These are phyloP conservation scores for Tolypocladium sp. DNA, from an alignment of 2,329 filamentous ascomycete species.

Conservation along the genomic window DNA sequence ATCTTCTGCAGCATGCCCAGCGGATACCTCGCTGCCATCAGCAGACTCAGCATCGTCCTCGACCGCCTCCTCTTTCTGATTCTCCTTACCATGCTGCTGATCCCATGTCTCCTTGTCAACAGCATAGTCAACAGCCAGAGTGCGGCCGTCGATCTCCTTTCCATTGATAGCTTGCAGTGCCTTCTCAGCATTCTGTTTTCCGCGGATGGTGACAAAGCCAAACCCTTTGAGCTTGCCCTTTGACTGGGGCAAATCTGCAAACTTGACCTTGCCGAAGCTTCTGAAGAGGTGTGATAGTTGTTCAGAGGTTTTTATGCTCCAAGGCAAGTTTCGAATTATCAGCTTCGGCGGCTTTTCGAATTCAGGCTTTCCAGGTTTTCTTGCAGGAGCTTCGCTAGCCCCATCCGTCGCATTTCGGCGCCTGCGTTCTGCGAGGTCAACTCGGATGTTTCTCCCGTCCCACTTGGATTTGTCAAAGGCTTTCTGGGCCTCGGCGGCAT, in stretches of 20 bases:
- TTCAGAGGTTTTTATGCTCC: conserved; percentile 84
- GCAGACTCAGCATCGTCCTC: conserved; percentile 23
- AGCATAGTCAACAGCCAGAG: conserved; percentile 91
- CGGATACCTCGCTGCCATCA: conserved; percentile 16
- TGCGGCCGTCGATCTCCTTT: conserved; percentile 79
- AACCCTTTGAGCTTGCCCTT: conserved; percentile 75
- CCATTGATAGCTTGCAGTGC: conserved; percentile 82
- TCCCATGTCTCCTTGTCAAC: conserved; percentile 87
- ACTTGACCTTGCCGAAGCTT: conserved; percentile 87
- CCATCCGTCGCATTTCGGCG: conserved; percentile 52
- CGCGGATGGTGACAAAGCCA: conserved; percentile 83
- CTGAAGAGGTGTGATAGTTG: conserved; percentile 72
- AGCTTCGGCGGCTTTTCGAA: conserved; percentile 61
- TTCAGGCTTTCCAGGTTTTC: conserved; percentile 47
- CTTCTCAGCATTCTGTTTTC: conserved; percentile 83
- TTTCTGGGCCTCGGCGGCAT: conserved; percentile 71
- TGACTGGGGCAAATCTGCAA: conserved; percentile 72
- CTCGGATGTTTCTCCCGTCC: conserved; percentile 70
- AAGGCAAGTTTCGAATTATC: conserved; percentile 89
- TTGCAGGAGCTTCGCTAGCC: conserved; percentile 26
- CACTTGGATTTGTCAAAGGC: conserved; percentile 73
- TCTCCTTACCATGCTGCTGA: conserved; percentile 39
- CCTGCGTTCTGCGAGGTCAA: conserved; percentile 83
- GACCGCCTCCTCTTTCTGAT: conserved; percentile 22
- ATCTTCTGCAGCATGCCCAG: conserved; percentile 19